Conservation (phyloP, 495 filamentous ascomycete species). For the Monascus purpureus region DNA sequence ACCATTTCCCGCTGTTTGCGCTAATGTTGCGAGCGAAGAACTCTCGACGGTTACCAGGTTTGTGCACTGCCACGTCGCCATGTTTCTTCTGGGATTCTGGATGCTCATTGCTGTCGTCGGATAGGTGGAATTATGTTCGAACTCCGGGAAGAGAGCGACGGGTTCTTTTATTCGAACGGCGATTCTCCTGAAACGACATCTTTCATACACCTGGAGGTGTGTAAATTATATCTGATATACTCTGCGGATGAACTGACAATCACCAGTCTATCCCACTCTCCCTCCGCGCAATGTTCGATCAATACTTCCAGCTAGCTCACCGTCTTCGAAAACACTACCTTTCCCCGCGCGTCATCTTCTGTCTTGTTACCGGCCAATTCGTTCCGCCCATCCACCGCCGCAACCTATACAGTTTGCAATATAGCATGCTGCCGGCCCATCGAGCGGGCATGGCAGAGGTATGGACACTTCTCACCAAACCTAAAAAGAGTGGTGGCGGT, state of each 20-base stretch:
- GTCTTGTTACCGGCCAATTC: conserved; percentile 77
- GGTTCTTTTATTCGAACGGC: conserved; percentile 4
- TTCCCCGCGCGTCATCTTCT: conserved; percentile 72
- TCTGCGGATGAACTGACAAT: conserved; percentile 3
- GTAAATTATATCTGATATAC: conserved; percentile 5
- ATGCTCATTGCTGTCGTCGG: not conserved
- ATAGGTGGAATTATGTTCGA: conserved; percentile 81
- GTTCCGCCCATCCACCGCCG: conserved; percentile 85
- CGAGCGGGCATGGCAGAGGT: conserved; percentile 71
- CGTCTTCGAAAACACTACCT: conserved; percentile 93
- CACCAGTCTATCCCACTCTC: conserved; percentile 71
- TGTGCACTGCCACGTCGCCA: too few species aligned
- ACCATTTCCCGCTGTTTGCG: conserved; percentile 96
- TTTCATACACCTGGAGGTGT: conserved; percentile 69
- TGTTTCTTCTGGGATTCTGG: conserved; percentile 1
- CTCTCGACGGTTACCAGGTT: conserved; percentile 72
- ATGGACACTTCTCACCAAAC: conserved; percentile 61
- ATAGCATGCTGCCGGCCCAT: conserved; percentile 86
- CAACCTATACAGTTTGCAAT: conserved; percentile 92
- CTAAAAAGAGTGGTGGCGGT: conserved; percentile 19
- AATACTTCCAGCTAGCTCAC: conserved; percentile 89
- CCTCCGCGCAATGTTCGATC: conserved; percentile 86
- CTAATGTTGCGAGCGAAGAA: conserved; percentile 95
- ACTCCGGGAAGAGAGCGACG: conserved; percentile 46
- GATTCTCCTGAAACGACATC: conserved; percentile 38